Base-by-base conservation (phyloP, 768 basidiomycete species). In the Artomyces pyxidatus region DNA sequence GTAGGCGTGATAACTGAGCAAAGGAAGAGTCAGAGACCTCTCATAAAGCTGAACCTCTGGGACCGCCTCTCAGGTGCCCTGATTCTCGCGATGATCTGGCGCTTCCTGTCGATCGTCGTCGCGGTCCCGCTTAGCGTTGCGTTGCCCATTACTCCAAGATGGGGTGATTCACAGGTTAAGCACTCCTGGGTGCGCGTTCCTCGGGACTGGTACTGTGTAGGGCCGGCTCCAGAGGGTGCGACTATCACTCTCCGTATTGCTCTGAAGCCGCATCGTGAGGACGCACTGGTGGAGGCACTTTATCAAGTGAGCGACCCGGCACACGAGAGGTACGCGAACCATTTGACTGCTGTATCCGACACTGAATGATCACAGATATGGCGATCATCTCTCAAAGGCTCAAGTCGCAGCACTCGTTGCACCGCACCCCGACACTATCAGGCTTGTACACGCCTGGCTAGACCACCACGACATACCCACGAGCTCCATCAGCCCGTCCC, bases 381-480 rank as follows among this genome's bases (percentile, higher is more conserved):
- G 80, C 11, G 65, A 74, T 52, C 81, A 85, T 59, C 65, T 85
- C 27, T 71, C 75, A 37, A 76, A 79, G 58, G 75, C 75, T 48
- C 74, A 83, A 41, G 72, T 76, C 7, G 75, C 80, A 26, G 68
- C 66, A 9, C 71, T 84, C 21, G 68, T 76, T 41, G 73, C 75
- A 8, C 79, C 81, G 21, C 75, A 73, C 48, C 65, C 71, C 0
- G 71, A 77, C 46, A 71, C 80, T 1, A 62, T 73, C n/a, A 65
- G 68, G 6, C 64, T 73, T n/a, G 74, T 83, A 32, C 66, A 74
- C 45, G 65, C 69, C 8, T 85, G 82, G 82, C 72, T 85, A 23
- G 57, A 61, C 12, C 66, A 68, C 45, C 76, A 81, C 51, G 78
- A 68, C 11, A 62, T 83, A 42, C 59, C 68, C 8, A 47, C 66